A percentile compares a stretch with the other conserved stretches of the same genome.
Evolutionary conservation across 495 filamentous ascomycete genomes (phyloP).

Genomic region (Rhypophila decipiens): DNA sequence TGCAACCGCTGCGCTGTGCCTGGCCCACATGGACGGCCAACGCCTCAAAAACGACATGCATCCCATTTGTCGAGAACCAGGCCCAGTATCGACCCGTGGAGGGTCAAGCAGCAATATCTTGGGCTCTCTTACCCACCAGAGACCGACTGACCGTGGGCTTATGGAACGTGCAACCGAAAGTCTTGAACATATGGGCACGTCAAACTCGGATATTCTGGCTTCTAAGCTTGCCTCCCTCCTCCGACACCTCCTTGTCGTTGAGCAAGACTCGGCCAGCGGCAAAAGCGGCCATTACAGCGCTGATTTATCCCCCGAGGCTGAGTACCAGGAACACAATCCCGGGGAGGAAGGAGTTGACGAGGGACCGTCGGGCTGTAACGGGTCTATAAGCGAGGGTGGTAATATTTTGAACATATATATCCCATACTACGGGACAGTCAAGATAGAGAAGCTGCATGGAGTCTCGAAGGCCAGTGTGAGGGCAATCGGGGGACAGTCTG

Average conservation of each 20-base stretch:
- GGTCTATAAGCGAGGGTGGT: neutral
- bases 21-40: constrained; percentile 12
- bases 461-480: neutral
- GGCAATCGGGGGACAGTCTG: neutral
- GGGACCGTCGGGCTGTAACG: constrained; percentile 7
- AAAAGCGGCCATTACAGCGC: neutral
- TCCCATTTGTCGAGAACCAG: too few relatives aligned
- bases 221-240: constrained; percentile 6
- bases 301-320: neutral
- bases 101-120: constrained; percentile 1
- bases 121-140: constrained; percentile 32
- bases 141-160: constrained; percentile 36
- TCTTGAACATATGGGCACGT: constrained; percentile 38
- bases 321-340: too few relatives aligned
- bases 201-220: constrained; percentile 25
- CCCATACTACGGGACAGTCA: neutral
- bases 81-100: too few relatives aligned
- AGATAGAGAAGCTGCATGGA: neutral
- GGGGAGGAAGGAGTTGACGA: neutral
- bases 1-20: constrained; percentile 24
- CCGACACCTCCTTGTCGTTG: constrained; percentile 19
- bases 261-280: constrained; percentile 13
- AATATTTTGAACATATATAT: neutral
- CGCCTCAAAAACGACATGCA: constrained; percentile 4
- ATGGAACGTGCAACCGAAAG: constrained; percentile 37